Base-by-base conservation (phyloP, 176 grass and related monocot species). In the Raddia distichophylla region DNA sequence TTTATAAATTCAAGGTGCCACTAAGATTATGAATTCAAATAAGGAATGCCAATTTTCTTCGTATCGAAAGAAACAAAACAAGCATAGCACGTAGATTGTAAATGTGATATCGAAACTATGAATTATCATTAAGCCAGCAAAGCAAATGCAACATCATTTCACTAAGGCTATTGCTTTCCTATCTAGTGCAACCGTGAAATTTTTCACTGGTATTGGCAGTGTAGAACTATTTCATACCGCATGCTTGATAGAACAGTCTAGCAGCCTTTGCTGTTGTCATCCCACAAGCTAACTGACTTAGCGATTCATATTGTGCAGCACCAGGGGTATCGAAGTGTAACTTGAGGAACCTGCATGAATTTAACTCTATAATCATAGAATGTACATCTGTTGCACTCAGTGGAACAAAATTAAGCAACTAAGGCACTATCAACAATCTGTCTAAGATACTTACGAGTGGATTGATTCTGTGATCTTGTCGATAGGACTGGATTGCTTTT, bases 231-330 rank as follows among this genome's bases (percentile, higher is more conserved):
- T 48, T 27, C 50, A 79, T 87, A 98, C 95, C 95, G 6, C 86
- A 86, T 79, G 92, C 83, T 87, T 98, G 95, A 84, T 98, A 94
- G 83, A 98, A 98, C 35, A 98, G 85, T 67, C 86, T 60, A 40
- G 95, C 82, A 79, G 95, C 95, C 80, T 37, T 74, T 55, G 78
- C 80, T 82, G 67, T 19, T 44, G 72, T 89, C 90, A 94, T 93
- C 68, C 92, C 92, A 60, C 82, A 64, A 87, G 92, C 67, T 56
- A 98, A 78, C 59, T 90, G 90, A 53, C 57, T 78, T 35, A 98
- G 33, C 13, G 92, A 94, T 89, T 94, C 95, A 79, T 82, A 80
- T 59, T 83, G 86, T 6, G 88, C 79, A 15, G 77, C 75, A 49
- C 86, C 90, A 51, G 90, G 90, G 13, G 60, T 89, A n/a, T 94